A percentile compares a stretch with the other conserved stretches of the same genome.
phyloP scores from a whole-genome alignment of 257 asterid species.

The Handroanthus guayacan region DNA sequence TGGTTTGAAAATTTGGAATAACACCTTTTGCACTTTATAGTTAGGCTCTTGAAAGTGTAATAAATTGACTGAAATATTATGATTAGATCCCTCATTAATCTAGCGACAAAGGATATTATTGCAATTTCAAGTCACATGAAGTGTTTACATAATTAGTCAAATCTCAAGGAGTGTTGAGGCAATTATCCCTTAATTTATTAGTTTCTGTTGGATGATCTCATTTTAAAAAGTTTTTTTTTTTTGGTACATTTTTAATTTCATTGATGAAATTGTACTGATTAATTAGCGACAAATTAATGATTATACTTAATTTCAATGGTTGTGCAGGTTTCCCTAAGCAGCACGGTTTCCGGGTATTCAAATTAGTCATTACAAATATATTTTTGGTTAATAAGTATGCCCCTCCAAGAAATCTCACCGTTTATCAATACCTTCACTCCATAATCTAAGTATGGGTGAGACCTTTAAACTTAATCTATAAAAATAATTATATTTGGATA shows the following conservation, averaged over 20 bases:
- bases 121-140: no score
- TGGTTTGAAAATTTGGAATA: no score
- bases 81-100: no score
- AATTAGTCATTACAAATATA: slow-evolving; percentile 14
- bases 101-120: no score
- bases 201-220: neutral
- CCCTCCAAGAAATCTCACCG: slow-evolving; percentile 10
- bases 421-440: neutral
- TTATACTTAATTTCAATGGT: neutral
- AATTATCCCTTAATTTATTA: no score
- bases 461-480: neutral
- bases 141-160: no score
- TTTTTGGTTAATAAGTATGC: slow-evolving; percentile 27
- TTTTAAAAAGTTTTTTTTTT: neutral
- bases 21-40: no score
- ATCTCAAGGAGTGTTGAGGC: no score
- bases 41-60: no score
- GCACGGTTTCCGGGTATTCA: slow-evolving; percentile 25
- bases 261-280: neutral
- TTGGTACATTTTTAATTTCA: neutral
- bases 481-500: no score
- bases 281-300: no score
- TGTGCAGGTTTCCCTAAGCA: slow-evolving; percentile 27
- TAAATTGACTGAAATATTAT: no score
- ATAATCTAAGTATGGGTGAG: neutral